A percentile compares a stretch with the other conserved stretches of the same genome.
These are phyloP conservation scores for Moniliella sp. DNA, from an alignment of 1,284 basidiomycete species.

Conservation along the genomic window DNA sequence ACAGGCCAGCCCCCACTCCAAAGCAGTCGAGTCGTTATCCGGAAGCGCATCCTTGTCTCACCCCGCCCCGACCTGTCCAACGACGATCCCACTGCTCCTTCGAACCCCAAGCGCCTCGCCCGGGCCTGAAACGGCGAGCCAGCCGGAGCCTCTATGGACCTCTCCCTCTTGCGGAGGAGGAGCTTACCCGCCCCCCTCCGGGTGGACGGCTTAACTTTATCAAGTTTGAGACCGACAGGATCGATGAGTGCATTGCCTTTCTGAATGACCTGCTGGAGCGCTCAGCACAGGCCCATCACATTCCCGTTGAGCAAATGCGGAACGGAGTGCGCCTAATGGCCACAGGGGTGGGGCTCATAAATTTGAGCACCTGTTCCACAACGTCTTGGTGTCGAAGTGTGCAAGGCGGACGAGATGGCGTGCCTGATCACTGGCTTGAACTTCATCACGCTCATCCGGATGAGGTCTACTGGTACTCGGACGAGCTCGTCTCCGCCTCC, in stretches of 20 bases:
- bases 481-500: slow-evolving; percentile 63
- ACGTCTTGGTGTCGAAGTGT: slow-evolving; percentile 57
- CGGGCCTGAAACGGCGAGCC: too few relatives aligned
- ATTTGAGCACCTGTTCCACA: slow-evolving; percentile 63
- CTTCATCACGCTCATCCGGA: slow-evolving; percentile 91
- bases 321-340: slow-evolving; percentile 86
- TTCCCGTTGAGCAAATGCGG: slow-evolving; percentile 74
- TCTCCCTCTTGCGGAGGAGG: slow-evolving; percentile 15
- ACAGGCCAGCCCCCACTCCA: too few relatives aligned
- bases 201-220: slow-evolving; percentile 94
- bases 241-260: slow-evolving; percentile 61
- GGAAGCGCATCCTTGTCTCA: too few relatives aligned
- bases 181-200: slow-evolving; percentile 35
- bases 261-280: slow-evolving; percentile 66
- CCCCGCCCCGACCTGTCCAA: too few relatives aligned
- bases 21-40: too few relatives aligned
- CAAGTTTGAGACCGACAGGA: slow-evolving; percentile 79
- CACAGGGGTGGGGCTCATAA: slow-evolving; percentile 91
- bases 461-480: slow-evolving; percentile 96
- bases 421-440: slow-evolving; percentile 88
- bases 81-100: too few relatives aligned
- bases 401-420: slow-evolving; percentile 91
- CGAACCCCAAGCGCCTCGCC: too few relatives aligned
- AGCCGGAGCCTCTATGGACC: slow-evolving; percentile 16
- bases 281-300: slow-evolving; percentile 67